These are phyloP conservation scores for Pharus latifolius DNA, from an alignment of 176 grass and related monocot species.

Conservation along the genomic window DNA sequence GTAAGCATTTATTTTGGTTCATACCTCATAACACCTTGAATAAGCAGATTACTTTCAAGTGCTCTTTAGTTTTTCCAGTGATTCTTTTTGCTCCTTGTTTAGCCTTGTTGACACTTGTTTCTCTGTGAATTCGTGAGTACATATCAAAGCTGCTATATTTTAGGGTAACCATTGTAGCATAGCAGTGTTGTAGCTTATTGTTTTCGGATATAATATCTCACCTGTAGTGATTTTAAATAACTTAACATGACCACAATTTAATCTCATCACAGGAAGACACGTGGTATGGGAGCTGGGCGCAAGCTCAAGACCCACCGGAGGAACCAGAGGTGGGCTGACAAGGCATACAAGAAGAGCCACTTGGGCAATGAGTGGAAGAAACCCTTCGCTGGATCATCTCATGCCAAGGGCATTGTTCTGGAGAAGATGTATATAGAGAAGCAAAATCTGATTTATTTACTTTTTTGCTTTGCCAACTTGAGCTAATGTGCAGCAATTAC, in stretches of 20 bases:
- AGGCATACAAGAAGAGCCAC: constrained; percentile 76
- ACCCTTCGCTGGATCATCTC: constrained; percentile 56
- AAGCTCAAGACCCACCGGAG: constrained; percentile 68
- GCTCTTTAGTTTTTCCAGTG: neutral
- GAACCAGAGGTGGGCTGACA: constrained; percentile 65
- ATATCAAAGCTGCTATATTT: neutral
- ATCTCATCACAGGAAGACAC: constrained; percentile 43
- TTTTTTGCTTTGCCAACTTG: neutral
- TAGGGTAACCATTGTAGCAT: neutral
- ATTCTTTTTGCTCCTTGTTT: neutral
- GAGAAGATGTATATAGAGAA: constrained; percentile 55
- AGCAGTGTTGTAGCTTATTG: neutral
- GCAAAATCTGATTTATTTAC: neutral
- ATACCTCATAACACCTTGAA: too few relatives aligned
- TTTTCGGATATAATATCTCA: neutral
- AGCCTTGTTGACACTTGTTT: neutral
- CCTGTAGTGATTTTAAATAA: neutral
- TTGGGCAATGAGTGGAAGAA: constrained; percentile 72
- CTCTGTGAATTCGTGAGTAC: neutral
- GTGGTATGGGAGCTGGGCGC: constrained; percentile 66
- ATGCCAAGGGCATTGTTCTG: constrained; percentile 64
- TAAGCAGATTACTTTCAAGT: too few relatives aligned
- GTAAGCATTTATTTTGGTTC: too few relatives aligned
- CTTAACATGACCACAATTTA: neutral
- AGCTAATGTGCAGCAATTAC: neutral